Base-by-base conservation (phyloP, 805 yeast genomes). In the Suhomyces emberorum region DNA sequence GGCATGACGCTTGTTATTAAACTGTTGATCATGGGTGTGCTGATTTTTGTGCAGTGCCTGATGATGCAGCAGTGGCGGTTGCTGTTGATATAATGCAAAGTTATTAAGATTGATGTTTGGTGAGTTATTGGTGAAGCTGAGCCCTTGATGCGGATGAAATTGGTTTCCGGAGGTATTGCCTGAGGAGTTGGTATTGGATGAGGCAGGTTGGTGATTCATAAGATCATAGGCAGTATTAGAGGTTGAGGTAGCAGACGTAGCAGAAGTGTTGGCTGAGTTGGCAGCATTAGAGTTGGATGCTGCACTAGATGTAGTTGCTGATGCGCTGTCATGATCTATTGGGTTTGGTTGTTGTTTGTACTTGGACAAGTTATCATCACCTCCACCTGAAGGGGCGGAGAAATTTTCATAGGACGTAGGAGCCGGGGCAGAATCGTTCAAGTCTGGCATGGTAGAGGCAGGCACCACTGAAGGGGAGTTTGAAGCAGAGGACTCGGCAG, bases 81-180 rank as follows among this genome's bases (percentile, higher is more conserved):
- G 46, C 30, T 30, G 37, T 27, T 41, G 48, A 30, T 46, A 44
- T 14, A 43, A 21, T 7, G 41, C 29, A 35, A 41, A 42, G 28
- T 41, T 44, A 30, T 35, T 31, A 7, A 39, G 43, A 30, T 37
- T 38, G 27, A 37, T 35, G 17, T 34, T 41, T 11, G 54, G 43
- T 12, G 48, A 39, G 7, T 46, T 47, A 18, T 44, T 41, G n/a
- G 49, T 33, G 29, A 55, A 57, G 37, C 44, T 53, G 17, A 57
- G 46, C 15, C 58, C 56, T 39, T 52, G 54, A 16, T 54, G 57
- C 3, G 59, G 59, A 20, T 49, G 49, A 42, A 55, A 57, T 23
- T 54, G 61, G 38, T 48, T 48, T 10, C 51, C 47, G 5, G 39
- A 28, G 21, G 34, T 32, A 31, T 30, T 21, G 16, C 38, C 23